A percentile compares a stretch with the other conserved stretches of the same genome.
Conservation (phyloP, 768 basidiomycete species). For the Boletus reticuloceps region DNA sequence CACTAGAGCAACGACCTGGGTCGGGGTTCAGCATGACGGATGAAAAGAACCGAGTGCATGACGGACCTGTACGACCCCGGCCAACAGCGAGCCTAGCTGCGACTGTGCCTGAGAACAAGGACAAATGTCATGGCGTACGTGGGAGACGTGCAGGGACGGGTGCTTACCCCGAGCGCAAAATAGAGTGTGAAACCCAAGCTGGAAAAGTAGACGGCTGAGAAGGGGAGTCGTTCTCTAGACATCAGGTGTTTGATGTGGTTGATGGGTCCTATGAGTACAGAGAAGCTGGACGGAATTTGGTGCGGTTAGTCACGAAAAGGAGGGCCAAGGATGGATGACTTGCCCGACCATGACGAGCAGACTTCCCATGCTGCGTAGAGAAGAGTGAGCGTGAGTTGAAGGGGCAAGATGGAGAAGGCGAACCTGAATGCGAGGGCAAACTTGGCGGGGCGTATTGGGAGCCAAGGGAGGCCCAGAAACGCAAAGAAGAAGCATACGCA, state of each 20-base stretch:
- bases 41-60: neutral
- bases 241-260: constrained; percentile 89
- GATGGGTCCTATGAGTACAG: constrained; percentile 84
- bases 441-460: constrained; percentile 78
- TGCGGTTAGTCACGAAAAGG: neutral
- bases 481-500: constrained; percentile 91
- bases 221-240: constrained; percentile 81
- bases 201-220: constrained; percentile 77
- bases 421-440: constrained; percentile 89
- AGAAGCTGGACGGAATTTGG: constrained; percentile 49
- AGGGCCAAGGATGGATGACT: constrained; percentile 19
- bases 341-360: constrained; percentile 96
- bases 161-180: constrained; percentile 78
- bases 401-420: neutral
- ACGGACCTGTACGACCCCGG: constrained; percentile 75
- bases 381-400: neutral
- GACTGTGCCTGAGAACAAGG: constrained; percentile 59
- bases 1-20: constrained; percentile 75
- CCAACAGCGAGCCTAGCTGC: constrained; percentile 81
- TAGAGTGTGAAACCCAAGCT: constrained; percentile 87
- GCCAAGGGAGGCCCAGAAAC: constrained; percentile 72
- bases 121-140: neutral
- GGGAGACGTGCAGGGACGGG: neutral
- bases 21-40: neutral
- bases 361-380: constrained; percentile 59